Evolutionary conservation across 2,329 filamentous ascomycete genomes (phyloP).

Genomic region (Sporothrix luriei): DNA sequence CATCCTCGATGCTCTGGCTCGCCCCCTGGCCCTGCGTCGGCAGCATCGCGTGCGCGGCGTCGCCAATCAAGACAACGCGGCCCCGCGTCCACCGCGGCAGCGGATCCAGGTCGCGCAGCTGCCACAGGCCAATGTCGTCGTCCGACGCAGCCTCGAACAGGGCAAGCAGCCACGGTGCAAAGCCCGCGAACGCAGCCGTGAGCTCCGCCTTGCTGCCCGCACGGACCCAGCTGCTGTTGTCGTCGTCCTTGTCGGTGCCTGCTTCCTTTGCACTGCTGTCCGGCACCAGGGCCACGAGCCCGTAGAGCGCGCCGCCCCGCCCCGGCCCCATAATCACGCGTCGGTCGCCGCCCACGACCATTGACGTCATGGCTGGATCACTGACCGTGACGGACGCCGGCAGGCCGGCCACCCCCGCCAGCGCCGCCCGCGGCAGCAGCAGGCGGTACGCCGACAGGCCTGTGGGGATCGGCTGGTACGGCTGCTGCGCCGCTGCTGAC

Average conservation of each 20-base stretch:
- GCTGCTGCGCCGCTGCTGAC: background rate
- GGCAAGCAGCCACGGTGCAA: background rate
- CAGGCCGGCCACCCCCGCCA: background rate
- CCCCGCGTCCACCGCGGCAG: background rate
- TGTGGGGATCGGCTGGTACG: background rate
- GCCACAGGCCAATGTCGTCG: background rate
- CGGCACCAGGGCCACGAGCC: background rate
- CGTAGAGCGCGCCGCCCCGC: background rate
- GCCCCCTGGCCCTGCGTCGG: background rate
- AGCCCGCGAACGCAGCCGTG: background rate
- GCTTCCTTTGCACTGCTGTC: background rate
- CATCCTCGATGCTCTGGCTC: slow-evolving; percentile 2
- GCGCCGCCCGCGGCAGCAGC: background rate
- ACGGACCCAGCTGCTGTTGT: background rate
- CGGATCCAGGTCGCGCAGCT: background rate
- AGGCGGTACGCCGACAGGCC: background rate
- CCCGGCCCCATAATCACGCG: background rate
- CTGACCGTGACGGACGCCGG: background rate
- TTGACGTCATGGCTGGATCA: background rate
- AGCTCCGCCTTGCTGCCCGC: background rate
- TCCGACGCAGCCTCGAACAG: background rate
- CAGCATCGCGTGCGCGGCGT: slow-evolving; percentile 12
- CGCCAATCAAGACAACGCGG: background rate
- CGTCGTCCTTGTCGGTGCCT: background rate
- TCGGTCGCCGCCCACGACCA: background rate